Percentiles rank a stretch among this genome's conserved stretches.
Conservation (phyloP, 495 filamentous ascomycete species). For the Entonaema liquescens region DNA sequence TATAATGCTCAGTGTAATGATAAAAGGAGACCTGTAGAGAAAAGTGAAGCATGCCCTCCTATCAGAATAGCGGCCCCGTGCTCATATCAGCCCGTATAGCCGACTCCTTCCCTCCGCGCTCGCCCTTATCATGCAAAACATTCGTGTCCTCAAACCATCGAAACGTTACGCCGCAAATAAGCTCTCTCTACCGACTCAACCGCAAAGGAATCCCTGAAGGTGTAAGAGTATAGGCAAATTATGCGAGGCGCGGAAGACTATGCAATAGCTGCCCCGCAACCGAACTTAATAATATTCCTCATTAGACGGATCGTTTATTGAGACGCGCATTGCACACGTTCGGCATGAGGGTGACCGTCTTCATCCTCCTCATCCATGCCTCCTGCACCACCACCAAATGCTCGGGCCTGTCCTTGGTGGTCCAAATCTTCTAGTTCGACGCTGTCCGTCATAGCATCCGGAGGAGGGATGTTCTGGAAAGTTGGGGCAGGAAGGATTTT, state of each 20-base stretch:
- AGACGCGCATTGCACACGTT: constrained; percentile 96
- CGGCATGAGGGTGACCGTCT: constrained; percentile 79
- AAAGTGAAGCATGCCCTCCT: constrained; percentile 11
- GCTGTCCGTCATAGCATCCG: constrained; percentile 84
- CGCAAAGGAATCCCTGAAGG: not conserved
- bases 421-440: constrained; percentile 89
- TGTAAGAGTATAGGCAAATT: constrained; percentile 11
- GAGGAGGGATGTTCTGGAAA: constrained; percentile 67
- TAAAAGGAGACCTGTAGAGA: constrained; percentile 23
- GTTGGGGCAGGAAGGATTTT: constrained; percentile 78
- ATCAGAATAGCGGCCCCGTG: constrained; percentile 11
- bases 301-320: constrained; percentile 72
- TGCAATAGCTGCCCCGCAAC: not conserved
- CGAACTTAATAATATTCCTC: not conserved
- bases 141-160: constrained; percentile 32
- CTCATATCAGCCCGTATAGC: constrained; percentile 26
- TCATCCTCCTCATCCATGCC: constrained; percentile 85
- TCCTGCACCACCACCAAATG: constrained; percentile 67
- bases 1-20: constrained; percentile 23
- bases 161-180: constrained; percentile 45
- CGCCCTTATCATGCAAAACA: constrained; percentile 40
- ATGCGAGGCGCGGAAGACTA: constrained; percentile 18
- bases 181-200: constrained; percentile 21
- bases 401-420: constrained; percentile 72
- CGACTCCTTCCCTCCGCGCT: constrained; percentile 28